These are phyloP conservation scores for Phlebiopsis flavidoalba DNA, from an alignment of 768 basidiomycete genomes.

Conservation along the genomic window DNA sequence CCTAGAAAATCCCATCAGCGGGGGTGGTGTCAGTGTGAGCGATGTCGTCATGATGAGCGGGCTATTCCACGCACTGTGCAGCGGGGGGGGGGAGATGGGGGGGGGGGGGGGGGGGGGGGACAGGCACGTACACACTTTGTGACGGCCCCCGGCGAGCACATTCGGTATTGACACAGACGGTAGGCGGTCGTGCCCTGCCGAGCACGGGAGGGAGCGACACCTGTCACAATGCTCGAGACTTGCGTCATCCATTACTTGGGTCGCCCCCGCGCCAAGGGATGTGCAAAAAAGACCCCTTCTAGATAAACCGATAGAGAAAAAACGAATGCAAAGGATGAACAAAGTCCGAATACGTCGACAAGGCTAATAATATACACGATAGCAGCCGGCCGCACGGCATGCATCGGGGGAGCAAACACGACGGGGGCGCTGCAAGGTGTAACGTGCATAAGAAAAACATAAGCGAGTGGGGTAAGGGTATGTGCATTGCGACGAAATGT, in stretches of 20 bases:
- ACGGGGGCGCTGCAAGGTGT: not conserved
- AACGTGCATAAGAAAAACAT: slow-evolving; percentile 3
- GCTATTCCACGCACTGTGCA: too few relatives aligned
- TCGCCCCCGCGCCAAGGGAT: not conserved
- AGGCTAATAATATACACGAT: slow-evolving; percentile 11
- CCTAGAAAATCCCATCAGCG: too few relatives aligned
- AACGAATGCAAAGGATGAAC: not conserved
- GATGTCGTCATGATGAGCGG: too few relatives aligned
- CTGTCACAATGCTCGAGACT: not conserved
- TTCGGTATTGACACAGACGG: not conserved
- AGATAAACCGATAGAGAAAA: not conserved
- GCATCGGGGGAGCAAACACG: not conserved
- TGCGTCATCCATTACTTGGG: not conserved
- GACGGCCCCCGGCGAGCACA: too few relatives aligned
- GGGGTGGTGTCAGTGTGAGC: too few relatives aligned
- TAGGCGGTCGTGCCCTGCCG: not conserved
- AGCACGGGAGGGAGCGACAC: not conserved
- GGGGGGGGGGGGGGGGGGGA: too few relatives aligned
- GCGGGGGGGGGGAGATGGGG: too few relatives aligned
- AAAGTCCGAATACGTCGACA: slow-evolving; percentile 11
- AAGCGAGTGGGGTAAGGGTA: slow-evolving; percentile 6
- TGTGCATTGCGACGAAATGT: slow-evolving; percentile 11
- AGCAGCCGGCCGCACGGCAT: slow-evolving; percentile 8
- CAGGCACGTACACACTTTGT: too few relatives aligned
- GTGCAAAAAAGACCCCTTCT: not conserved